Percentiles rank a stretch among this genome's conserved stretches.
Evolutionary conservation across 768 basidiomycete genomes (phyloP).

Genomic region (Termitomyces sp.): DNA sequence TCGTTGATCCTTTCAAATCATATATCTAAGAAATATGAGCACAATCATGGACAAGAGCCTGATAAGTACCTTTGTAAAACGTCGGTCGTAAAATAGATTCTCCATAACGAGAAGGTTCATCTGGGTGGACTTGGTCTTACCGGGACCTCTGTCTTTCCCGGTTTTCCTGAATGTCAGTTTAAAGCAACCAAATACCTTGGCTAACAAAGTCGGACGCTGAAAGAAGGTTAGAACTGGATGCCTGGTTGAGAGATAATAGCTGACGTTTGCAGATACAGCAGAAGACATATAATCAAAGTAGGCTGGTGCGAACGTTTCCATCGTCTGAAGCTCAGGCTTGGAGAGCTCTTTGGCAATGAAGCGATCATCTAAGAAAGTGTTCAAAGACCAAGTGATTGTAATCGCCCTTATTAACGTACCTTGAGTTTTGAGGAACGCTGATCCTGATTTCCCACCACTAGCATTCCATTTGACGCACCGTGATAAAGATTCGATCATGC

Average conservation of each 20-base stretch:
- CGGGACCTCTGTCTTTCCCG: conserved; percentile 58
- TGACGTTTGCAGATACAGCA: conserved; percentile 78
- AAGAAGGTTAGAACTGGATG: conserved; percentile 8
- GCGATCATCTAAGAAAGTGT: conserved; percentile 69
- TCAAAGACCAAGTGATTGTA: not conserved
- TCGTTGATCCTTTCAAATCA: conserved; percentile 93
- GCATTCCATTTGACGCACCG: conserved; percentile 96
- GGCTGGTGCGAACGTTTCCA: conserved; percentile 95
- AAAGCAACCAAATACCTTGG: conserved; percentile 96
- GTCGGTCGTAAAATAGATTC: conserved; percentile 90
- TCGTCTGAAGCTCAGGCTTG: conserved; percentile 82
- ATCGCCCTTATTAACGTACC: conserved; percentile 39
- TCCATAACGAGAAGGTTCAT: conserved; percentile 99
- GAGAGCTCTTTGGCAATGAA: conserved; percentile 98
- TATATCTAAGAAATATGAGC: conserved; percentile 59
- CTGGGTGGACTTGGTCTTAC: conserved; percentile 73
- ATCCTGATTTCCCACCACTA: conserved; percentile 93
- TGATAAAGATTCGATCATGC: conserved; percentile 89
- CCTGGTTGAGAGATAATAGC: conserved; percentile 19
- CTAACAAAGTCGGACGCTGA: conserved; percentile 89
- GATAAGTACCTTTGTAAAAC: conserved; percentile 72
- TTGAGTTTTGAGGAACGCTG: conserved; percentile 92
- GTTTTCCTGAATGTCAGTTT: conserved; percentile 87
- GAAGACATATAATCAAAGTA: conserved; percentile 99
- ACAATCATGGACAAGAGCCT: not conserved